These are phyloP conservation scores for Annona cherimola DNA, from an alignment of 164 flowering plant genomes.

Conservation along the genomic window DNA sequence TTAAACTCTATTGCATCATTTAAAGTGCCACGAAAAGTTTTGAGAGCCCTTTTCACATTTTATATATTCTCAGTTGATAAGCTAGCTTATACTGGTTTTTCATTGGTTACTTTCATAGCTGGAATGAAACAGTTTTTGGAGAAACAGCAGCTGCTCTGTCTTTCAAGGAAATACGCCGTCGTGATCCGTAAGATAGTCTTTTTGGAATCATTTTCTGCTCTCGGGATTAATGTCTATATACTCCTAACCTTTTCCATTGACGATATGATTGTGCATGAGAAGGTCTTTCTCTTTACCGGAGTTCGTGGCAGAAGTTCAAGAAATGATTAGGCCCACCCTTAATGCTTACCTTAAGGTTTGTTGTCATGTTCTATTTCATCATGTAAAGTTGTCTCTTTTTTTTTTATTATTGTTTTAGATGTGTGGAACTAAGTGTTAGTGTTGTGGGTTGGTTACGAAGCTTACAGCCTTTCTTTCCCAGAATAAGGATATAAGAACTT, in stretches of 20 bases:
- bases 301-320: constrained; percentile 90
- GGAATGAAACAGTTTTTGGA: constrained; percentile 84
- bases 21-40: too few relatives aligned
- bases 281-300: constrained; percentile 90
- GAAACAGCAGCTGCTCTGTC: constrained; percentile 77
- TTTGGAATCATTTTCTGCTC: neutral
- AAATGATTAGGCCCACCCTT: constrained; percentile 68
- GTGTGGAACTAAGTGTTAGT: too few relatives aligned
- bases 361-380: neutral
- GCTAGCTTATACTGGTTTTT: neutral
- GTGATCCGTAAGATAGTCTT: constrained; percentile 69
- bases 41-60: neutral
- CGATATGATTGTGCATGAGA: constrained; percentile 5
- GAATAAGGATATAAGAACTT: too few relatives aligned
- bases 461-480: too few relatives aligned
- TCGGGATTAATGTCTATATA: neutral
- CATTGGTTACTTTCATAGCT: constrained; percentile 33
- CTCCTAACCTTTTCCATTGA: neutral
- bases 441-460: too few relatives aligned
- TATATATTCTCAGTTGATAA: neutral
- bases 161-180: constrained; percentile 78
- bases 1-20: too few relatives aligned
- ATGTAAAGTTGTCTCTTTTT: neutral
- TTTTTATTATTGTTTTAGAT: neutral
- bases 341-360: constrained; percentile 76